Percentiles rank a stretch among this genome's conserved stretches.
These are phyloP conservation scores for Rubia tinctorum DNA, from an alignment of 305 asterid species.

Conservation along the genomic window DNA sequence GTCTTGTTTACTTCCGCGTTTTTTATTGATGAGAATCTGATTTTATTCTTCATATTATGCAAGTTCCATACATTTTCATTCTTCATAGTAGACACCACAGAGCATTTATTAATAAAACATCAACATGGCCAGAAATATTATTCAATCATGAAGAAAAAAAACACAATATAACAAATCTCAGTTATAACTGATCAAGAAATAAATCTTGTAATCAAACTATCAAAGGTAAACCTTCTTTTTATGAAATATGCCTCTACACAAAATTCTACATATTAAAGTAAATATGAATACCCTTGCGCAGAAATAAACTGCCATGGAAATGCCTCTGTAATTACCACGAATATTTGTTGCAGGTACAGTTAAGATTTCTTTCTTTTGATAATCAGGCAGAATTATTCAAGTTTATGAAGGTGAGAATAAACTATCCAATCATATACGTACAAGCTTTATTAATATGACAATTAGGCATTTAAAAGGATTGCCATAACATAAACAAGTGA, in stretches of 20 bases:
- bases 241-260: background rate
- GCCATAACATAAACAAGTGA: slow-evolving; percentile 13
- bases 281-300: background rate
- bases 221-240: background rate
- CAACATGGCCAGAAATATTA: background rate
- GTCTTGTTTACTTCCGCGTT: background rate
- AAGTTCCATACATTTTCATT: slow-evolving; percentile 17
- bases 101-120: background rate
- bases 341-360: background rate
- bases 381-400: background rate
- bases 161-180: background rate
- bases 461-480: slow-evolving; percentile 18
- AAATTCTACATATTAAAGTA: background rate
- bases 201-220: background rate
- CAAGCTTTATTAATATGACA: slow-evolving; percentile 1
- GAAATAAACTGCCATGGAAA: background rate
- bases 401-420: background rate
- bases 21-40: slow-evolving; percentile 19
- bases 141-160: background rate
- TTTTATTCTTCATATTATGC: slow-evolving; percentile 16
- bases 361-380: background rate
- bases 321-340: background rate
- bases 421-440: background rate
- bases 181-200: background rate
- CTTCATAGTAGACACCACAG: slow-evolving; percentile 6